Evolutionary conservation across 495 filamentous ascomycete species (phyloP).

Genomic region (Annulohypoxylon maeteangense): DNA sequence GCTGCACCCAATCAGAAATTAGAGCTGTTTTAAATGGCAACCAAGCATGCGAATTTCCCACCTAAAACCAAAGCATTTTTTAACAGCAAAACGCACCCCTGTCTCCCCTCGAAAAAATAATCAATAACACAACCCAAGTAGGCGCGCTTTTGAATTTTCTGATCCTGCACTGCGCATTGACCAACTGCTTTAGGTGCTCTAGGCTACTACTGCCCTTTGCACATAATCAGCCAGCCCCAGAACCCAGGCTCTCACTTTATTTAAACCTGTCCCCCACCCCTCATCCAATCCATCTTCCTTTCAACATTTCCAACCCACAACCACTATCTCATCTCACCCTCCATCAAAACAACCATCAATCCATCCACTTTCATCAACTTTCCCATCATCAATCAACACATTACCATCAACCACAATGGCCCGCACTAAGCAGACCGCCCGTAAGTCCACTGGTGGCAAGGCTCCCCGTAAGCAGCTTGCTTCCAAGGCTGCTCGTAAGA

Average conservation of each 20-base stretch:
- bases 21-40: background rate
- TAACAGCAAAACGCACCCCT: slow-evolving; percentile 48
- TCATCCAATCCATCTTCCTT: slow-evolving; percentile 53
- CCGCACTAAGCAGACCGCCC: slow-evolving; percentile 99
- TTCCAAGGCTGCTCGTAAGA: slow-evolving; percentile 66
- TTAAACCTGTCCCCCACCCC: slow-evolving; percentile 62
- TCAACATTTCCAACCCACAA: slow-evolving; percentile 57
- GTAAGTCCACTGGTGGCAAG: slow-evolving; percentile 99
- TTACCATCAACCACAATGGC: slow-evolving; percentile 78
- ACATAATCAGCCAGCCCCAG: slow-evolving; percentile 59
- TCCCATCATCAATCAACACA: slow-evolving; percentile 55
- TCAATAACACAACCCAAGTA: slow-evolving; percentile 39
- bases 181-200: slow-evolving; percentile 24
- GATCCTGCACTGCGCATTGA: slow-evolving; percentile 35
- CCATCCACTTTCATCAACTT: slow-evolving; percentile 56
- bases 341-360: slow-evolving; percentile 49
- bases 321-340: slow-evolving; percentile 49
- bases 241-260: slow-evolving; percentile 47
- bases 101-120: slow-evolving; percentile 47
- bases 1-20: slow-evolving; percentile 51
- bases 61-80: slow-evolving; percentile 45
- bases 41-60: slow-evolving; percentile 40
- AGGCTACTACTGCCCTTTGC: slow-evolving; percentile 1
- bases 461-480: slow-evolving; percentile 96
- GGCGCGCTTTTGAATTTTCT: slow-evolving; percentile 28